Base-by-base conservation (phyloP, 2,329 filamentous ascomycete genomes). In the Xylaria sp. region DNA sequence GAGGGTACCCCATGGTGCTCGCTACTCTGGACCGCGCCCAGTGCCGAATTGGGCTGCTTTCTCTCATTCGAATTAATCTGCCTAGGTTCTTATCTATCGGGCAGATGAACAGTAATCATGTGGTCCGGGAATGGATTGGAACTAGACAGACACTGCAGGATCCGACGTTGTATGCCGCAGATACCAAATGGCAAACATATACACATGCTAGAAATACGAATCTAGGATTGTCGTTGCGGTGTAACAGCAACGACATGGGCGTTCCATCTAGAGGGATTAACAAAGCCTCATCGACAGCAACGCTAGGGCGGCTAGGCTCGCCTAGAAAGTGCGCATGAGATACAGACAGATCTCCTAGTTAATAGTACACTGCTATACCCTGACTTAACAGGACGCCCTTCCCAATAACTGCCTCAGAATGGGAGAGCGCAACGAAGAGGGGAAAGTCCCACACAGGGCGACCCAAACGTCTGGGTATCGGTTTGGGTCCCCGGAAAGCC, bases 381-480 rank as follows among this genome's bases (percentile, higher is more conserved):
- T 67, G 60, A 61, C 64, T 57, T 67, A 44, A 59, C 20, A 6
- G 51, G 42, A 42, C 54, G 65, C 59, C 68, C 68, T 59, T 56
- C 51, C 62, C 62, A 68, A 42, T 53, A 63, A 53, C 49, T 40
- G 23, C 31, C 9, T 56, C 17, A n/a, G 58, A 26, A 31, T 59
- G 58, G 68, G 38, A 60, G 59, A 36, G 46, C 7, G 38, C 59
- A 59, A 28, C 53, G 9, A 11, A 49, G 36, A 33, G 17, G 38
- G 17, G 31, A 40, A 65, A 61, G 36, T 42, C 63, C 63, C 63
- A 68, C 62, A 68, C 62, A 68, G 33, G 58, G 7, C 26, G 65
- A 63, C 62, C 68, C 68, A 44, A 63, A 11, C 48, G 56, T 56
- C 63, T 65, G 68, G 68, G 58, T 66, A 59, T 66, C 54, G 58